phyloP scores from a whole-genome alignment of 495 filamentous ascomycete species.

The Hyphodiscus hymeniophilus region DNA sequence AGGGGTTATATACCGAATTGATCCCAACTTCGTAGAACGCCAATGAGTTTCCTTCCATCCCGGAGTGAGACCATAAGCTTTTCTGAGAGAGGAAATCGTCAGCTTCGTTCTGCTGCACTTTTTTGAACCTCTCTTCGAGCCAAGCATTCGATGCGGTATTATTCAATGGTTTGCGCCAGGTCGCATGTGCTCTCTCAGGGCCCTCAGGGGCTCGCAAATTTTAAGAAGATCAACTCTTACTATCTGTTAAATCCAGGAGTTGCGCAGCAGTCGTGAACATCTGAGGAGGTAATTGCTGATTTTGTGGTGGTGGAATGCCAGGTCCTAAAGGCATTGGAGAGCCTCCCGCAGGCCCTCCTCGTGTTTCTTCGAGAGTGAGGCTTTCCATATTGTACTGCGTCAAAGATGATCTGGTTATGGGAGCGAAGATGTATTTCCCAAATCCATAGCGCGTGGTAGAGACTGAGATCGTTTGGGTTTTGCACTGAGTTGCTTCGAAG shows the following conservation, averaged over 20 bases:
- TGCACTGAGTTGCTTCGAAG: background rate
- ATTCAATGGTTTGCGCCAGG: too few species aligned
- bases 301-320: conserved; percentile 26
- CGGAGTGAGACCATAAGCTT: conserved; percentile 85
- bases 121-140: too few species aligned
- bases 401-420: conserved; percentile 11
- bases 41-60: conserved; percentile 88
- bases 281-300: conserved; percentile 59
- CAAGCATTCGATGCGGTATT: too few species aligned
- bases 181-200: too few species aligned
- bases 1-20: conserved; percentile 70
- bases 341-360: conserved; percentile 9
- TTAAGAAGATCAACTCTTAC: conserved; percentile 57
- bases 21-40: conserved; percentile 92
- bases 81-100: conserved; percentile 49
- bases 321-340: conserved; percentile 10
- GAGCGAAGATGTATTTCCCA: background rate
- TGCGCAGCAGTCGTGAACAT: conserved; percentile 99
- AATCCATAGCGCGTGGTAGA: conserved; percentile 18
- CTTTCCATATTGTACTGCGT: conserved; percentile 36
- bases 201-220: too few species aligned
- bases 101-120: conserved; percentile 2
- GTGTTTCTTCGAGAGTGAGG: conserved; percentile 34
- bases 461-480: background rate
- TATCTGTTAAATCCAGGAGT: conserved; percentile 90